These are phyloP conservation scores for Geosmithia putterillii DNA, from an alignment of 2,329 filamentous ascomycete species.

Conservation along the genomic window DNA sequence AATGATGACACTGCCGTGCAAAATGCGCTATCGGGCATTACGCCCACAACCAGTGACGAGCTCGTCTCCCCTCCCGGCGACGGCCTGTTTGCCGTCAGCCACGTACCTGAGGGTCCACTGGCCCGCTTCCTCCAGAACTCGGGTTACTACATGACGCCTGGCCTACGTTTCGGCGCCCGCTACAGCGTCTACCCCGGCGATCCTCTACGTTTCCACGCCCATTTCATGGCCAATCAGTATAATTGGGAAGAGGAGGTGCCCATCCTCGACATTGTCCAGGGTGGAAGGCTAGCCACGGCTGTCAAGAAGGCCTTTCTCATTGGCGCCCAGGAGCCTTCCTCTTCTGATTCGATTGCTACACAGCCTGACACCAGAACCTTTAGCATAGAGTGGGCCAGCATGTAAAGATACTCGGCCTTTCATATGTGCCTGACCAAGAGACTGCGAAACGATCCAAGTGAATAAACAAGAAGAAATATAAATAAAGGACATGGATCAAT, in stretches of 20 bases:
- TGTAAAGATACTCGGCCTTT: too few species aligned
- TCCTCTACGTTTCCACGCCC: slow-evolving; percentile 86
- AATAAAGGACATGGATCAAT: too few species aligned
- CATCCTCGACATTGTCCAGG: slow-evolving; percentile 73
- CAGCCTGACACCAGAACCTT: slow-evolving; percentile 52
- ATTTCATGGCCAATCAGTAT: slow-evolving; percentile 77
- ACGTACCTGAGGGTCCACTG: slow-evolving; percentile 36
- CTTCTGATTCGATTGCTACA: slow-evolving; percentile 11
- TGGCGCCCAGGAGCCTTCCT: slow-evolving; percentile 47
- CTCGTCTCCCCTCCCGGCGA: slow-evolving; percentile 12
- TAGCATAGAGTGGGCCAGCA: slow-evolving; percentile 86
- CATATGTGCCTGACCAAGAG: too few species aligned
- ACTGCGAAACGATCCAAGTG: too few species aligned
- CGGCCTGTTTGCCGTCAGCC: slow-evolving; percentile 3
- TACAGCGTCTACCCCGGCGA: slow-evolving; percentile 95
- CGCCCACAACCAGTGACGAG: slow-evolving; percentile 20
- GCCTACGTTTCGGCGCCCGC: slow-evolving; percentile 85
- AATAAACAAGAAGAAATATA: neutral
- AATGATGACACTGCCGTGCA: neutral
- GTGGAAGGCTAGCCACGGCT: slow-evolving; percentile 78
- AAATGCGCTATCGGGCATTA: slow-evolving; percentile 10
- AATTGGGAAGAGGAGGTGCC: slow-evolving; percentile 82
- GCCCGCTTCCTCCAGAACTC: slow-evolving; percentile 68
- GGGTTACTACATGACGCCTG: slow-evolving; percentile 82
- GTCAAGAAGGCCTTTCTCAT: slow-evolving; percentile 94